These are phyloP conservation scores for Thelephora terrestris DNA, from an alignment of 1,284 basidiomycete species.

Conservation along the genomic window DNA sequence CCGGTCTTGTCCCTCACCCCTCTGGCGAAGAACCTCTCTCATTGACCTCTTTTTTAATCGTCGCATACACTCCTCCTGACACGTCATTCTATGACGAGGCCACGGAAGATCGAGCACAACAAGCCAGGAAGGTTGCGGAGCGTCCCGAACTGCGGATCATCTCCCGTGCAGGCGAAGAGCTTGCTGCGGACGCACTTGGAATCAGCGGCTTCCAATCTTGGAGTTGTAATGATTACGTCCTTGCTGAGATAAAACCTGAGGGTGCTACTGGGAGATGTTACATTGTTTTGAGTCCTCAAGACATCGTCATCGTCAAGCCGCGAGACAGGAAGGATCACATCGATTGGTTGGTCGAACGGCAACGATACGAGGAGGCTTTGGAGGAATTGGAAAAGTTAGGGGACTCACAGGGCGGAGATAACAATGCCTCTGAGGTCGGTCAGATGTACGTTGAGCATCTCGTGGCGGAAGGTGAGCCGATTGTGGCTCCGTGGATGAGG, in stretches of 20 bases:
- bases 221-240: slow-evolving; percentile 87
- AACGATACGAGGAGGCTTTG: slow-evolving; percentile 84
- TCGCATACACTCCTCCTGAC: slow-evolving; percentile 75
- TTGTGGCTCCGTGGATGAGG: background rate
- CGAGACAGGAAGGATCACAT: slow-evolving; percentile 89
- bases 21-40: slow-evolving; percentile 17
- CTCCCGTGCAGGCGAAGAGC: slow-evolving; percentile 81
- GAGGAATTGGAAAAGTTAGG: slow-evolving; percentile 65
- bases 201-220: slow-evolving; percentile 75
- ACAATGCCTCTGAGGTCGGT: slow-evolving; percentile 73
- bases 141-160: slow-evolving; percentile 92
- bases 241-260: slow-evolving; percentile 39
- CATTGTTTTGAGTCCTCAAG: slow-evolving; percentile 79
- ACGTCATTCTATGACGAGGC: slow-evolving; percentile 56
- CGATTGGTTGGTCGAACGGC: slow-evolving; percentile 83
- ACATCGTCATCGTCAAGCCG: slow-evolving; percentile 78
- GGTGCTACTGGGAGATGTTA: slow-evolving; percentile 39
- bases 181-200: slow-evolving; percentile 77
- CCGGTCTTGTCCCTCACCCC: slow-evolving; percentile 80
- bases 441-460: slow-evolving; percentile 78
- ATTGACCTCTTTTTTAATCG: slow-evolving; percentile 68
- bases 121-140: slow-evolving; percentile 74
- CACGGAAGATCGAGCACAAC: slow-evolving; percentile 58
- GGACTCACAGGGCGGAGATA: slow-evolving; percentile 22
- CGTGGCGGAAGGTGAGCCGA: slow-evolving; percentile 52